Evolutionary conservation across 2,329 filamentous ascomycete species (phyloP).

Genomic region (Aspergillus alliaceus): DNA sequence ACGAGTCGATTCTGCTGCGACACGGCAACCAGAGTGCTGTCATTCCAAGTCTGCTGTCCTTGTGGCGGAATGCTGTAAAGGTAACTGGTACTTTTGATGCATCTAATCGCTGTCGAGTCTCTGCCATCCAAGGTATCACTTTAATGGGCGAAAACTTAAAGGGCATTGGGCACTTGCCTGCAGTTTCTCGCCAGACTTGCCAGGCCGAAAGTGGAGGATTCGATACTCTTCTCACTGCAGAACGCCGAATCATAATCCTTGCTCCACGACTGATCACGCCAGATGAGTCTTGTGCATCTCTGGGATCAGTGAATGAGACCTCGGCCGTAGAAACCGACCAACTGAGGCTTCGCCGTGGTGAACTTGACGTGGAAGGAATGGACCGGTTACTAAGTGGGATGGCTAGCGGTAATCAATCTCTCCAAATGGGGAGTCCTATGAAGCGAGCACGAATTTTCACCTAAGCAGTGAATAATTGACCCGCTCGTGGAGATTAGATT

Average conservation of each 20-base stretch:
- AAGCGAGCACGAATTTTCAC: constrained; percentile 39
- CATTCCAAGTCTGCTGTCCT: constrained; percentile 44
- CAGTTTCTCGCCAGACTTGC: constrained; percentile 23
- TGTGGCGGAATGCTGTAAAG: constrained; percentile 45
- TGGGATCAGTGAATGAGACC: constrained; percentile 16
- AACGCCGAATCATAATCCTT: constrained; percentile 42
- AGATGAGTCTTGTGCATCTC: constrained; percentile 13
- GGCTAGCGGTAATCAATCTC: constrained; percentile 30
- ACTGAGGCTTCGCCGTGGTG: constrained; percentile 41
- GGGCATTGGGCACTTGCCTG: constrained; percentile 38
- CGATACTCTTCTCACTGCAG: constrained; percentile 43
- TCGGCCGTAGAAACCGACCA: constrained; percentile 37
- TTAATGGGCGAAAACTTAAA: constrained; percentile 43
- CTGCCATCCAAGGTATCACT: constrained; percentile 38
- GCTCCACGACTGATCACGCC: constrained; percentile 31
- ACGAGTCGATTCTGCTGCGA: constrained; percentile 47
- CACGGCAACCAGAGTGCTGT: constrained; percentile 42
- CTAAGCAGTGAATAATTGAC: constrained; percentile 14
- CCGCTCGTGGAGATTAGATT: background rate
- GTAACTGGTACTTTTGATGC: constrained; percentile 40
- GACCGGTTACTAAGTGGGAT: constrained; percentile 47
- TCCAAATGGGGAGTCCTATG: constrained; percentile 36
- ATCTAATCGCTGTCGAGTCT: constrained; percentile 40
- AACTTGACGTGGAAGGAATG: constrained; percentile 50
- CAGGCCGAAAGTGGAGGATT: constrained; percentile 25